Evolutionary conservation across 2,329 filamentous ascomycete species (phyloP).

Genomic region (Biscogniauxia sp.): DNA sequence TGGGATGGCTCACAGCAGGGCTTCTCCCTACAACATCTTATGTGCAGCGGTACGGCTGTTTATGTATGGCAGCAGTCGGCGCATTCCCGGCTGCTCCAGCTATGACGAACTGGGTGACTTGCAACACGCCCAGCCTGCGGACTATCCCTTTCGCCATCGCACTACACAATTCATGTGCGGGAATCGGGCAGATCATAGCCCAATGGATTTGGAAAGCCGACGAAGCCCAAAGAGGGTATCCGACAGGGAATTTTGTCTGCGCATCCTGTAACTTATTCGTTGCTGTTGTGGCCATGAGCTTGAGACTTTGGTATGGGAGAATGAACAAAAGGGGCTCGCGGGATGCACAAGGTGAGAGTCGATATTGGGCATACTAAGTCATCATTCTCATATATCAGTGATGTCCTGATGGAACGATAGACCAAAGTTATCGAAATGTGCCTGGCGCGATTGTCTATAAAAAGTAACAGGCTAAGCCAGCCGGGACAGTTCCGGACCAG

Average conservation of each 20-base stretch:
- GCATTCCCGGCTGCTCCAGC: conserved; percentile 37
- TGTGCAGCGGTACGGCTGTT: conserved; percentile 33
- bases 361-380: conserved; percentile 25
- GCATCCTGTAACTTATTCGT: conserved; percentile 36
- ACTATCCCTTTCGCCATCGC: conserved; percentile 38
- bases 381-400: not conserved
- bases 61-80: conserved; percentile 36
- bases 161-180: conserved; percentile 36
- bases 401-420: no score
- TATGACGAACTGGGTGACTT: conserved; percentile 38
- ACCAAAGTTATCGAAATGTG: no score
- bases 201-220: conserved; percentile 39
- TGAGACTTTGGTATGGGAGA: conserved; percentile 22
- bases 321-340: conserved; percentile 22
- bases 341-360: conserved; percentile 21
- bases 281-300: conserved; percentile 16
- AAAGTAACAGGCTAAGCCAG: no score
- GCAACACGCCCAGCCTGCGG: conserved; percentile 35
- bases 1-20: conserved; percentile 33
- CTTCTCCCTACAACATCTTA: conserved; percentile 27
- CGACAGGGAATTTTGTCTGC: conserved; percentile 40
- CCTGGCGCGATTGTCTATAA: no score
- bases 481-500: no score
- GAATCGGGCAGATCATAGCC: conserved; percentile 37
- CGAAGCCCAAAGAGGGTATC: conserved; percentile 32